Conservation (phyloP, 1,139 yeast species). For the Geotrichum aggregatum region DNA sequence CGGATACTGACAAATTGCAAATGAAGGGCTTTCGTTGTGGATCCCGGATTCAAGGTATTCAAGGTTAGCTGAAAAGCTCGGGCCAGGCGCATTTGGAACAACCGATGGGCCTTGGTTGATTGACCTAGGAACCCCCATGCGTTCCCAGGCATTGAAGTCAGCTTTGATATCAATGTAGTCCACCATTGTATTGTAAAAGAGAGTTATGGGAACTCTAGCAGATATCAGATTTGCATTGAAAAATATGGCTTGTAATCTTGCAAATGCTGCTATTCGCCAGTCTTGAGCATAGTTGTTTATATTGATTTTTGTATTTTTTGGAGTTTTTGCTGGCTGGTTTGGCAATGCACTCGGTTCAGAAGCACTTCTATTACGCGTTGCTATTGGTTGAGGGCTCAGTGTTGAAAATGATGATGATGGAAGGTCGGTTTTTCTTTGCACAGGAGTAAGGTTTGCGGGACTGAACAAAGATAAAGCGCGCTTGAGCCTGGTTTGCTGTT, state of each 20-base stretch:
- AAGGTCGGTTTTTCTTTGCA: neutral
- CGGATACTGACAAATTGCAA: slow-evolving; percentile 71
- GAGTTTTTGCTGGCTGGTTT: no score
- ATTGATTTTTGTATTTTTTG: neutral
- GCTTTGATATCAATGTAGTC: slow-evolving; percentile 71
- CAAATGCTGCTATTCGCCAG: slow-evolving; percentile 75
- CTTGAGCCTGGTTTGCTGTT: neutral
- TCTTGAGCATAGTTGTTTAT: slow-evolving; percentile 67
- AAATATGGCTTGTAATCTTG: slow-evolving; percentile 53
- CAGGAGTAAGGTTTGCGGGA: neutral
- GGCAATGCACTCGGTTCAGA: neutral
- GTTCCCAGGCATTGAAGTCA: slow-evolving; percentile 85
- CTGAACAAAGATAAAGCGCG: neutral
- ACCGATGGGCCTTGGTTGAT: neutral
- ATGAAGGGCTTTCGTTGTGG: slow-evolving; percentile 13
- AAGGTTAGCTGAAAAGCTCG: slow-evolving; percentile 9
- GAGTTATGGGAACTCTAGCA: slow-evolving; percentile 45
- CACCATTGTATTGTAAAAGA: slow-evolving; percentile 74
- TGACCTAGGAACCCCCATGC: slow-evolving; percentile 22
- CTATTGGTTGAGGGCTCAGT: neutral
- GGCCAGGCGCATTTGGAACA: neutral
- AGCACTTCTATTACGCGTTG: neutral
- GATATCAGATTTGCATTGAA: slow-evolving; percentile 51
- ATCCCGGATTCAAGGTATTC: slow-evolving; percentile 10
- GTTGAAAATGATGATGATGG: neutral